phyloP scores from a whole-genome alignment of 768 basidiomycete genomes.

The Suillus hirtellus region DNA sequence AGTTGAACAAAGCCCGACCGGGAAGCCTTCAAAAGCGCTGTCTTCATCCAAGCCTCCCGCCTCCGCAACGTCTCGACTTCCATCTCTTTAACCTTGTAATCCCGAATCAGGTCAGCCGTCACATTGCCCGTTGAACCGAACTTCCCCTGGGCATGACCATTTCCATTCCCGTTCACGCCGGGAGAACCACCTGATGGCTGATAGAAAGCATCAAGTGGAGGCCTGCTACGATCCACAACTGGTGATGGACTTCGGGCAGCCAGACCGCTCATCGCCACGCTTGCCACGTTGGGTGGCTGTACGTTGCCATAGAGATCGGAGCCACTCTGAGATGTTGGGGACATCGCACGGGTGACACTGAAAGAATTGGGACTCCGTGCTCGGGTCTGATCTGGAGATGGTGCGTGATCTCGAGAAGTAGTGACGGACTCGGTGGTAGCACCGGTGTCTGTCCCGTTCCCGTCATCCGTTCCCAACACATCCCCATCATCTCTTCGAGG shows the following conservation, averaged over 20 bases:
- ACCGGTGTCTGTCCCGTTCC: conserved; percentile 46
- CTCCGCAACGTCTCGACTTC: conserved; percentile 78
- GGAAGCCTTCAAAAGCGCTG: conserved; percentile 72
- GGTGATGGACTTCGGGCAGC: conserved; percentile 59
- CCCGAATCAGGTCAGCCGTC: conserved; percentile 73
- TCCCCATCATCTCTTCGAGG: conserved; percentile 46
- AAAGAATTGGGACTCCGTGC: conserved; percentile 61
- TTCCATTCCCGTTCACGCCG: conserved; percentile 48
- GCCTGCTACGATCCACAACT: conserved; percentile 51
- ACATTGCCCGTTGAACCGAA: conserved; percentile 65
- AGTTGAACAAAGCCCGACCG: conserved; percentile 75
- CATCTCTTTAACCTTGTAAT: conserved; percentile 78
- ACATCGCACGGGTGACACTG: conserved; percentile 55
- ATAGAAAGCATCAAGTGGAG: conserved; percentile 66
- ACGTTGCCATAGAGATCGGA: conserved; percentile 24
- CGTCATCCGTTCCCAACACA: conserved; percentile 47
- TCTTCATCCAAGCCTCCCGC: conserved; percentile 85
- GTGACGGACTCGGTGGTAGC: conserved; percentile 45
- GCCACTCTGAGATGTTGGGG: conserved; percentile 46
- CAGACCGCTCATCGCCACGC: conserved; percentile 49
- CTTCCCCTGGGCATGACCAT: conserved; percentile 43
- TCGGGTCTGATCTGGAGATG: conserved; percentile 60
- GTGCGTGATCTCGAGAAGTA: conserved; percentile 44
- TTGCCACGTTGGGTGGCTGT: conserved; percentile 44
- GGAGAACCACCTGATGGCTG: conserved; percentile 44